These are phyloP conservation scores for Ustilago xerochloae DNA, from an alignment of 1,284 basidiomycete species.

Conservation along the genomic window DNA sequence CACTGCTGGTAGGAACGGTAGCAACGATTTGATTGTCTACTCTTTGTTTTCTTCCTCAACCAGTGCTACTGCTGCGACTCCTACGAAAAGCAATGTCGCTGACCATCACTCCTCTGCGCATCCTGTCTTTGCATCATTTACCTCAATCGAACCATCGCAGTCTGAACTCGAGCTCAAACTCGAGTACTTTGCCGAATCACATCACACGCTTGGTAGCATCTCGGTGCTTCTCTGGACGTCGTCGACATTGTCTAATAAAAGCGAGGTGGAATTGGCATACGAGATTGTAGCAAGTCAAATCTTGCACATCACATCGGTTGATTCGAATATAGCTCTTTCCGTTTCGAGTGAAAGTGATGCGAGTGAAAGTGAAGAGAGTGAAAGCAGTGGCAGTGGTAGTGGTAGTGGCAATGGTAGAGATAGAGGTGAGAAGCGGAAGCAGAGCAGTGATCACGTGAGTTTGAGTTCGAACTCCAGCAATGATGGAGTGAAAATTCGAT, in stretches of 20 bases:
- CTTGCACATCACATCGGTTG: conserved; percentile 8
- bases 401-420: conserved; percentile 4
- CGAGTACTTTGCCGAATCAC: conserved; percentile 45
- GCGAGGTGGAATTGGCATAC: conserved; percentile 10
- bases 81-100: conserved; percentile 15
- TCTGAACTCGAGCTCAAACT: conserved; percentile 25
- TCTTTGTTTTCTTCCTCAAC: not conserved
- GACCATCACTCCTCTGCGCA: too few species aligned
- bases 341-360: conserved; percentile 4
- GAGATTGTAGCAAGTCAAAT: conserved; percentile 5
- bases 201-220: conserved; percentile 33
- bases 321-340: not conserved
- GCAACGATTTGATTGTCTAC: conserved; percentile 11
- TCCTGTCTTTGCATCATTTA: not conserved
- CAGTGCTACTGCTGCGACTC: not conserved
- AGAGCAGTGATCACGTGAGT: conserved; percentile 12
- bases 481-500: not conserved
- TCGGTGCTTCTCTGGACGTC: conserved; percentile 34
- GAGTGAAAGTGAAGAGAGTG: not conserved
- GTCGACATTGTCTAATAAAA: not conserved
- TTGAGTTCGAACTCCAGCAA: not conserved
- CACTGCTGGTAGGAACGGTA: too few species aligned
- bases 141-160: conserved; percentile 1
- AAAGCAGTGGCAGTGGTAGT: conserved; percentile 1
- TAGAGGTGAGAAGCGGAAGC: conserved; percentile 15